phyloP scores from a whole-genome alignment of 192 early-diverging fungal species.

The Allomyces arbusculus region DNA sequence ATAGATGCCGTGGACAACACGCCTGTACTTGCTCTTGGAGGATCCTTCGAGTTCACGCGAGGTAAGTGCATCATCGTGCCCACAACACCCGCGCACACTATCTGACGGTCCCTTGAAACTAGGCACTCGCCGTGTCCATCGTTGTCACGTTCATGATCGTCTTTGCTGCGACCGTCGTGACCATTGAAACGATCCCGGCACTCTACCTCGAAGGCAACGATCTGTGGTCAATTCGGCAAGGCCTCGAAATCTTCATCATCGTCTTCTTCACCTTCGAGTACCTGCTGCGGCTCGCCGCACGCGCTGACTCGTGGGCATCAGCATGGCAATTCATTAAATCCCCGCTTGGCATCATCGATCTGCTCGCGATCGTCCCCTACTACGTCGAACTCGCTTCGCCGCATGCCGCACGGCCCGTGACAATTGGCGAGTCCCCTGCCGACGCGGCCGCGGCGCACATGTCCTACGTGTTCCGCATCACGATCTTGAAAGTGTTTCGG shows the following conservation, averaged over 20 bases:
- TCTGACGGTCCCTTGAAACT: slow-evolving; percentile 28
- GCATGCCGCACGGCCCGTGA: slow-evolving; percentile 21
- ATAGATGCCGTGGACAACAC: slow-evolving; percentile 1
- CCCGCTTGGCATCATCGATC: slow-evolving; percentile 46
- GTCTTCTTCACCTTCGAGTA: slow-evolving; percentile 57
- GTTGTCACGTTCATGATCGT: slow-evolving; percentile 55
- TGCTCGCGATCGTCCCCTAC: slow-evolving; percentile 57
- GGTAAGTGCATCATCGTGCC: too few relatives aligned
- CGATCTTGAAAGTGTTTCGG: slow-evolving; percentile 56
- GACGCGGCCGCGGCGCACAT: slow-evolving; percentile 17
- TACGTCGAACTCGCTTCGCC: slow-evolving; percentile 49
- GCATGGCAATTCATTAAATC: slow-evolving; percentile 13
- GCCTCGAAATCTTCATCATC: slow-evolving; percentile 46
- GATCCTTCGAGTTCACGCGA: slow-evolving; percentile 10
- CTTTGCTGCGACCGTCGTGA: slow-evolving; percentile 46
- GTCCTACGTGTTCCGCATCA: slow-evolving; percentile 49
- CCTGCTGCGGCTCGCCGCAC: slow-evolving; percentile 39
- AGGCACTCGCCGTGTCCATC: slow-evolving; percentile 50
- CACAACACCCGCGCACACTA: too few relatives aligned
- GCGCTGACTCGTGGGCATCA: slow-evolving; percentile 36
- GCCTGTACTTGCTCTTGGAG: slow-evolving; percentile 48
- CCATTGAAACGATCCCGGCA: slow-evolving; percentile 59
- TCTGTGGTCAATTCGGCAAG: slow-evolving; percentile 21
- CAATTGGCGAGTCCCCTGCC: background rate
- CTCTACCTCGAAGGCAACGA: slow-evolving; percentile 33